These are phyloP conservation scores for Remersonia thermophila DNA, from an alignment of 2,329 filamentous ascomycete genomes.

Conservation along the genomic window DNA sequence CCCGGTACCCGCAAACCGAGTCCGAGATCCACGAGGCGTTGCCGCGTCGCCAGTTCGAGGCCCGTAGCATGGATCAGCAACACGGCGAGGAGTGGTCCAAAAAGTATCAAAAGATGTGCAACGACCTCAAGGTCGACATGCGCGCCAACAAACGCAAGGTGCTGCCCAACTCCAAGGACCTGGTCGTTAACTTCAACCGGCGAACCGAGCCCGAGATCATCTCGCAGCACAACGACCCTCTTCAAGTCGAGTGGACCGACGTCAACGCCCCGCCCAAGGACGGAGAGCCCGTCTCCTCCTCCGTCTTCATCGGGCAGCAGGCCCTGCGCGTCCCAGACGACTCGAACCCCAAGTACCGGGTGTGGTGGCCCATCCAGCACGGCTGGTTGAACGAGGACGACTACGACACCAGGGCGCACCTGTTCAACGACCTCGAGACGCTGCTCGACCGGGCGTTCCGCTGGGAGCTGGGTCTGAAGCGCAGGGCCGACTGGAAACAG, in stretches of 20 bases:
- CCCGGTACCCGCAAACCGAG: constrained; percentile 65
- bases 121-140: constrained; percentile 82
- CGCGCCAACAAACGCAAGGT: constrained; percentile 88
- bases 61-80: constrained; percentile 56
- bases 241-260: constrained; percentile 93
- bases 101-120: constrained; percentile 69
- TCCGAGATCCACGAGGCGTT: constrained; percentile 71
- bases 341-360: constrained; percentile 77
- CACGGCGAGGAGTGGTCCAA: constrained; percentile 74
- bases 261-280: constrained; percentile 54
- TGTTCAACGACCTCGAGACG: constrained; percentile 77
- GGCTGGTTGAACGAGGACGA: constrained; percentile 87
- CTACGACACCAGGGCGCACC: constrained; percentile 64
- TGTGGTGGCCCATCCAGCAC: constrained; percentile 82
- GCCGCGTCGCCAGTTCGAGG: constrained; percentile 56
- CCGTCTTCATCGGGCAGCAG: constrained; percentile 67
- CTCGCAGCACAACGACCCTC: constrained; percentile 84
- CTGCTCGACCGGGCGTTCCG: constrained; percentile 79
- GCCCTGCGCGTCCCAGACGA: constrained; percentile 81
- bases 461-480: constrained; percentile 66
- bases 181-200: constrained; percentile 89
- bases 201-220: constrained; percentile 76
- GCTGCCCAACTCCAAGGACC: constrained; percentile 90
- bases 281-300: constrained; percentile 33
- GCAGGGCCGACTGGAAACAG: constrained; percentile 70